Percentiles rank a stretch among this genome's conserved stretches.
Evolutionary conservation across 306 rosid genomes (phyloP).

Genomic region (Coriaria nepalensis): DNA sequence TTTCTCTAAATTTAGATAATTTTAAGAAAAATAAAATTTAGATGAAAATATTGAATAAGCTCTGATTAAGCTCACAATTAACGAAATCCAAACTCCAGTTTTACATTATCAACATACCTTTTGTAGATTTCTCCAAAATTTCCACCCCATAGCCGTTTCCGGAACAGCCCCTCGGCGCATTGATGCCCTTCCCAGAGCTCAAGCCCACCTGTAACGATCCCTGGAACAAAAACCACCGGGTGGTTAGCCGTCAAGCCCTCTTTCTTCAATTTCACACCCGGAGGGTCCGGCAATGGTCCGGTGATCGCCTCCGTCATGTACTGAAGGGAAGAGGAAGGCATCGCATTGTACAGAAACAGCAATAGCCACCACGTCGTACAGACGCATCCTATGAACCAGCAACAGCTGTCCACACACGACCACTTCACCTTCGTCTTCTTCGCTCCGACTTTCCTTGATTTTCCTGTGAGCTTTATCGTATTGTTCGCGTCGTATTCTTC

Average conservation of each 20-base stretch:
- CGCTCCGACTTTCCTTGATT: constrained; percentile 15
- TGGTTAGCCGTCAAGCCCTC: constrained; percentile 58
- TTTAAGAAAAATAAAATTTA: too few relatives aligned
- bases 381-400: constrained; percentile 59
- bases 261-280: constrained; percentile 52
- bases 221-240: constrained; percentile 77
- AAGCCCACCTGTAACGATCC: constrained; percentile 74
- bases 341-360: constrained; percentile 45
- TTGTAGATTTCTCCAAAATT: constrained; percentile 71
- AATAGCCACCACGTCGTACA: constrained; percentile 68
- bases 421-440: constrained; percentile 24
- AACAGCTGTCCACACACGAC: constrained; percentile 65
- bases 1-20: too few relatives aligned
- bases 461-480: not conserved
- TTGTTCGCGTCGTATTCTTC: too few relatives aligned
- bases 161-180: constrained; percentile 59
- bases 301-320: constrained; percentile 57
- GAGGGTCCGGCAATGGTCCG: constrained; percentile 72
- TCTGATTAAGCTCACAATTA: constrained; percentile 1
- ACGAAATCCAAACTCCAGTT: too few relatives aligned
- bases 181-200: constrained; percentile 80
- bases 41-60: too few relatives aligned
- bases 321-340: constrained; percentile 74
- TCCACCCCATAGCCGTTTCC: constrained; percentile 79
- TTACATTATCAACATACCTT: constrained; percentile 40